These are phyloP conservation scores for Saussurea involucrata DNA, from an alignment of 129 eudicot species.

Conservation along the genomic window DNA sequence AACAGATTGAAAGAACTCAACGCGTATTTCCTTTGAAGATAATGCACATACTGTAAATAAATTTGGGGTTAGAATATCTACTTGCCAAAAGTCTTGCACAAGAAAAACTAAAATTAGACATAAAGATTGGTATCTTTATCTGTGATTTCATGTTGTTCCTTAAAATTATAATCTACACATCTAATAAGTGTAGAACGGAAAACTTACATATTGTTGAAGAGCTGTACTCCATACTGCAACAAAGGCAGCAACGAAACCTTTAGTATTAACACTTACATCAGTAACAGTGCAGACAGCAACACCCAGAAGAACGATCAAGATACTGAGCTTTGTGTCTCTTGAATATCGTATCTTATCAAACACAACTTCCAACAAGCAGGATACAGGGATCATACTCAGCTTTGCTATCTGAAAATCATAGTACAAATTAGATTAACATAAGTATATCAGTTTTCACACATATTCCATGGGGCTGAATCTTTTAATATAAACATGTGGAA, in stretches of 20 bases:
- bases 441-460: not conserved
- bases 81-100: not conserved
- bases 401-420: constrained; percentile 61
- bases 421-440: not conserved
- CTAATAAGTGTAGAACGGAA: not conserved
- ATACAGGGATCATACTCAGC: constrained; percentile 84
- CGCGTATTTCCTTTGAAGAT: constrained; percentile 72
- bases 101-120: not conserved
- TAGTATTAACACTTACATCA: constrained; percentile 74
- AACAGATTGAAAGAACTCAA: constrained; percentile 71
- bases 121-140: not conserved
- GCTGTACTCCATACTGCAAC: constrained; percentile 85
- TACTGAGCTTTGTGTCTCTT: constrained; percentile 75
- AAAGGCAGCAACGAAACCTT: constrained; percentile 77
- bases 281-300: constrained; percentile 82
- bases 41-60: constrained; percentile 62
- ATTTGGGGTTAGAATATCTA: not conserved
- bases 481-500: not conserved
- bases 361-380: constrained; percentile 69
- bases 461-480: constrained; percentile 2
- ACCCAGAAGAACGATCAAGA: constrained; percentile 61
- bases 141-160: not conserved
- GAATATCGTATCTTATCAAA: constrained; percentile 66
- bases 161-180: not conserved
- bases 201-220: constrained; percentile 79